Percentiles rank a stretch among this genome's conserved stretches.
These are phyloP conservation scores for Cystofilobasidium ferigula DNA, from an alignment of 768 basidiomycete genomes.

Conservation along the genomic window DNA sequence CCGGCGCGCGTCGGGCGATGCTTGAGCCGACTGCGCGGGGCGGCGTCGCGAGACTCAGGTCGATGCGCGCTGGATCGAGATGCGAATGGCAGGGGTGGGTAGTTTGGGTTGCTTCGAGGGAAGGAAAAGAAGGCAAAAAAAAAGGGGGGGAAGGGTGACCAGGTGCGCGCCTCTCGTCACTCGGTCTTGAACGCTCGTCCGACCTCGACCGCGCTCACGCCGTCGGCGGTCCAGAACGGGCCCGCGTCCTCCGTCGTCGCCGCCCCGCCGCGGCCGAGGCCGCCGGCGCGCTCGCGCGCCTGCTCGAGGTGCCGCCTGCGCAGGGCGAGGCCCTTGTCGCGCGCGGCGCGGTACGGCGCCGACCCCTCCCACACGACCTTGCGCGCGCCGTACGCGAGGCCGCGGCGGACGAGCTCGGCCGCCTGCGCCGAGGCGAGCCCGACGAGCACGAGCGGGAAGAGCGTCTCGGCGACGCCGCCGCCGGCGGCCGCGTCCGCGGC, in stretches of 20 bases:
- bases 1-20: too few species aligned
- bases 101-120: too few species aligned
- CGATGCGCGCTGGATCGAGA: too few species aligned
- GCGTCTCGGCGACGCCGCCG: constrained; percentile 23
- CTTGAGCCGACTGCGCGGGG: too few species aligned
- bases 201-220: background rate
- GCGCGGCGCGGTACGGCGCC: constrained; percentile 48
- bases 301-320: background rate
- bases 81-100: too few species aligned
- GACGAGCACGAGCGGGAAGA: constrained; percentile 57
- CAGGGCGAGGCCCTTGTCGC: background rate
- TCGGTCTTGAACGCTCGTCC: background rate
- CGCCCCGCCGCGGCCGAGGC: background rate
- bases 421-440: constrained; percentile 77
- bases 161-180: background rate
- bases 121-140: background rate
- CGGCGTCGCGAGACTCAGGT: too few species aligned
- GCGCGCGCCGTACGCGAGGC: constrained; percentile 60
- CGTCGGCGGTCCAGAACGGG: background rate
- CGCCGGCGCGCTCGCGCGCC: background rate
- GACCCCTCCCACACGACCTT: constrained; percentile 67
- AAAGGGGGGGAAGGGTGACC: too few species aligned
- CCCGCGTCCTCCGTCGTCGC: background rate
- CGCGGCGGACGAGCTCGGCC: constrained; percentile 56
- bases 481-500: background rate